Conservation (phyloP, 2,329 filamentous ascomycete genomes). For the Colletotrichum costaricense region DNA sequence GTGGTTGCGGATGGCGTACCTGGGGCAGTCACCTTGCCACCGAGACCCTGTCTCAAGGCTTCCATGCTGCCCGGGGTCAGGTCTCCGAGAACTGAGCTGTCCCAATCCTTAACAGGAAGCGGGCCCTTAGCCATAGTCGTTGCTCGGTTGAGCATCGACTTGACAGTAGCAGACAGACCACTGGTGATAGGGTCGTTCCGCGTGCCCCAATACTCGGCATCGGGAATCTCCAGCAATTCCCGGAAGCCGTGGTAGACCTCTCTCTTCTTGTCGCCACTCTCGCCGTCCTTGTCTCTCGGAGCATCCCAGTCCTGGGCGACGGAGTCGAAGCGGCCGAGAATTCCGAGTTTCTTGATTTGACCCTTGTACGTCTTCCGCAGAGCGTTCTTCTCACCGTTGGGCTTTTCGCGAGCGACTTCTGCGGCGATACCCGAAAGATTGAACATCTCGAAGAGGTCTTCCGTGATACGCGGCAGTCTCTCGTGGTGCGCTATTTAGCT, state of each 20-base stretch:
- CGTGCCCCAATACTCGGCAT: constrained; percentile 42
- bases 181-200: constrained; percentile 63
- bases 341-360: constrained; percentile 72
- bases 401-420: constrained; percentile 71
- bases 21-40: constrained; percentile 61
- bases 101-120: constrained; percentile 66
- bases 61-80: constrained; percentile 56
- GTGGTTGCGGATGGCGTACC: constrained; percentile 60
- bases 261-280: constrained; percentile 57
- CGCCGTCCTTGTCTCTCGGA: constrained; percentile 54
- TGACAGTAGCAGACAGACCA: constrained; percentile 60
- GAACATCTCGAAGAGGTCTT: constrained; percentile 71
- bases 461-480: constrained; percentile 59
- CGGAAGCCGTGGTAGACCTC: constrained; percentile 64
- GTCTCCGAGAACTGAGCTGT: constrained; percentile 69
- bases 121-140: constrained; percentile 68
- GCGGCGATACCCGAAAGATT: constrained; percentile 66
- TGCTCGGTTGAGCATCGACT: constrained; percentile 60
- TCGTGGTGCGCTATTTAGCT: constrained; percentile 59
- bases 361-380: constrained; percentile 77
- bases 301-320: constrained; percentile 59
- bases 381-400: constrained; percentile 75
- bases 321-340: constrained; percentile 71
- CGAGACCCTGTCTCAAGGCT: constrained; percentile 51
- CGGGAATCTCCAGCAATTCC: constrained; percentile 61